Percentiles rank a stretch among this genome's conserved stretches.
These are phyloP conservation scores for Pyrrhoderma noxium DNA, from an alignment of 1,284 basidiomycete species.

Conservation along the genomic window DNA sequence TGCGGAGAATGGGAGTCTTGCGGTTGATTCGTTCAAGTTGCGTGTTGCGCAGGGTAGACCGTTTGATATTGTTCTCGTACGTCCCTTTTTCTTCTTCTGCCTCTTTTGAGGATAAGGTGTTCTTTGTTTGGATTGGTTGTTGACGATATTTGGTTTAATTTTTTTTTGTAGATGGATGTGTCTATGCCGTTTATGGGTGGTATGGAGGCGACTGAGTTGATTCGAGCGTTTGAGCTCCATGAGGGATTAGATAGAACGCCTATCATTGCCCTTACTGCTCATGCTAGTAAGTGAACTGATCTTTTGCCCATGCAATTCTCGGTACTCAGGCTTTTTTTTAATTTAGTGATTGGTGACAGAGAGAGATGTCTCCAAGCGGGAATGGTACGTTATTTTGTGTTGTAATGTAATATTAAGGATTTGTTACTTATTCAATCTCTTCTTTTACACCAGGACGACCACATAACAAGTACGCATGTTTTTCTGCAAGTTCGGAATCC, in stretches of 20 bases:
- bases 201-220: slow-evolving; percentile 83
- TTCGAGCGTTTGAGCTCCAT: slow-evolving; percentile 75
- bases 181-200: slow-evolving; percentile 98
- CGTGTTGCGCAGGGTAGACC: slow-evolving; percentile 64
- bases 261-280: slow-evolving; percentile 93
- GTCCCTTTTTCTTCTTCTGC: slow-evolving; percentile 25
- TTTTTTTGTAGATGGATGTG: slow-evolving; percentile 79
- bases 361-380: slow-evolving; percentile 90
- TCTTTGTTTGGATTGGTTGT: not conserved
- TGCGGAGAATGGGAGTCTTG: slow-evolving; percentile 93
- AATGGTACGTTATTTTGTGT: slow-evolving; percentile 43
- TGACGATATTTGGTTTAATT: slow-evolving; percentile 6
- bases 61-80: slow-evolving; percentile 81
- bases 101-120: not conserved
- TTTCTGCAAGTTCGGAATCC: too few relatives aligned
- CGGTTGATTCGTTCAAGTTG: slow-evolving; percentile 83
- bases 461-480: slow-evolving; percentile 62
- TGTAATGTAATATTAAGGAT: not conserved
- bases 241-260: slow-evolving; percentile 72
- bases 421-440: not conserved
- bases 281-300: slow-evolving; percentile 75
- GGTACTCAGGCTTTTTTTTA: slow-evolving; percentile 14
- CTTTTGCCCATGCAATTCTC: not conserved
- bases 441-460: slow-evolving; percentile 39
- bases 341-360: slow-evolving; percentile 87